Evolutionary conservation across 345 rosid genomes (phyloP).

Genomic region (Melaleuca quinquenervia): DNA sequence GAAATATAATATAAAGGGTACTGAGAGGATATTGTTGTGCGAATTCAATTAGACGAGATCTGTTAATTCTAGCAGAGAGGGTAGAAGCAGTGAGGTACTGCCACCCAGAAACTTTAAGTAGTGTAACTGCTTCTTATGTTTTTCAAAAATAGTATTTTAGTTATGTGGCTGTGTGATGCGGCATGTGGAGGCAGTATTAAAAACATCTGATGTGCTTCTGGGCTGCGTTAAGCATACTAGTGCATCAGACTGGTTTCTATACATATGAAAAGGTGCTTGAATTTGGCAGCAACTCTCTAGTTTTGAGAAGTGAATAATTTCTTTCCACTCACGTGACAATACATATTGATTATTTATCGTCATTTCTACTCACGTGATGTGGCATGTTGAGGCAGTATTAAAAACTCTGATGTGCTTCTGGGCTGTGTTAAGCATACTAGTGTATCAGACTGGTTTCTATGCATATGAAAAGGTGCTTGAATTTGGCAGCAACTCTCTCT

Average conservation of each 20-base stretch:
- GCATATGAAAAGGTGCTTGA: background rate
- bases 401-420: background rate
- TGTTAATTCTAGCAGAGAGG: background rate
- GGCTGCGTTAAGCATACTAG: background rate
- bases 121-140: background rate
- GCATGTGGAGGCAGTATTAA: background rate
- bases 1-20: background rate
- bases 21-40: background rate
- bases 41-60: background rate
- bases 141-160: background rate
- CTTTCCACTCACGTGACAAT: background rate
- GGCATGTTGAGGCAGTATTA: background rate
- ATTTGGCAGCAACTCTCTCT: background rate
- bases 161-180: background rate
- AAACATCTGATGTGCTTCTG: background rate
- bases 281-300: background rate
- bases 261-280: background rate
- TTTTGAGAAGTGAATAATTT: background rate
- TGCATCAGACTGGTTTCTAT: background rate
- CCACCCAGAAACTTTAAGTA: background rate
- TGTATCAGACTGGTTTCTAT: background rate
- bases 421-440: background rate
- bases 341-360: too few species aligned
- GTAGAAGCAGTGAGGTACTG: background rate
- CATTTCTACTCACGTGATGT: too few species aligned